Base-by-base conservation (phyloP, 805 yeast species). In the Saturnispora sanitii region DNA sequence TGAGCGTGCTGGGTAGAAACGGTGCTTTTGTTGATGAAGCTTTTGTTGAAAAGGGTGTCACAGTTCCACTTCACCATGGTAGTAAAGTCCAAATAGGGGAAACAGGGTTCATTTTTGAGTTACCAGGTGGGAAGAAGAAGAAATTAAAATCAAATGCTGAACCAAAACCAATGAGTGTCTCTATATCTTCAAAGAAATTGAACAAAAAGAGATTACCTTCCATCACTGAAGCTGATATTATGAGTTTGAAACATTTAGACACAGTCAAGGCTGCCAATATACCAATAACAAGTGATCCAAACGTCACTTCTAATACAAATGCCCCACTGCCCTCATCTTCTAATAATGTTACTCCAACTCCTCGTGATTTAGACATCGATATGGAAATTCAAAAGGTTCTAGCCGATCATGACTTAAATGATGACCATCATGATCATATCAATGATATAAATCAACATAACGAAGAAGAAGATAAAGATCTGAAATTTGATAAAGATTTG, bases 11-110 rank as follows among this genome's bases (percentile, higher is more conserved):
- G 50, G 98, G 98, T 16, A 73, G 95, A 51, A 92, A 92, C 58
- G 98, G 98, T 29, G 96, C 96, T 2, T 92, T 92, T 67, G 95
- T 92, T 3, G 92, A 90, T 59, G 95, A 87, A 49, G 68, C 68
- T 27, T 92, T 90, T 58, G 81, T 92, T 6, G 96, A 86, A 55
- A 76, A 82, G 45, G 96, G 95, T 7, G 78, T 84, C 28, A 92
- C 98, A 0, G 87, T 92, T 7, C 95, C 95, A 2, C 65, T 92
- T 35, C 68, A 68, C 18, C 85, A 90, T 60, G 83, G 81, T 31
- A 77, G 88, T 1, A 82, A 82, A 51, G 78, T 92, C 37, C 97
- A 92, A 58, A 85, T 92, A 30, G 97, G 96, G 12, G 94, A 86
- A 53, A 84, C 90, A 15, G 81, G 86, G 7, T 92, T 92, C 59